Evolutionary conservation across 2,329 filamentous ascomycete genomes (phyloP).

Genomic region (Colletotrichum karsti): DNA sequence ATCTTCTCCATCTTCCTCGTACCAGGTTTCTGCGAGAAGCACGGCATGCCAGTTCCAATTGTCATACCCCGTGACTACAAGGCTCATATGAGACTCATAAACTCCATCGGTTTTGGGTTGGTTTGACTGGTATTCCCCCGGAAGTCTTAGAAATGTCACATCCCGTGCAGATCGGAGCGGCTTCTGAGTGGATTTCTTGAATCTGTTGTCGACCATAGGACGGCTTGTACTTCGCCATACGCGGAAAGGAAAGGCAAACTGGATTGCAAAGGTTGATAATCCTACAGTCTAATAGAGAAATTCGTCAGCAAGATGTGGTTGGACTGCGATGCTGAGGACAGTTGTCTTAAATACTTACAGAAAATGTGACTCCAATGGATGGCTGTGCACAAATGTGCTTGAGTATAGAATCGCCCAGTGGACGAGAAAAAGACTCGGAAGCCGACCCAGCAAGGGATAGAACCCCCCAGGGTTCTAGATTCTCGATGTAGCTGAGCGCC

Average conservation of each 20-base stretch:
- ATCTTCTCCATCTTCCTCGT: neutral
- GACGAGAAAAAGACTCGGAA: neutral
- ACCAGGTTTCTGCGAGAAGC: neutral
- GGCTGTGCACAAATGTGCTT: neutral
- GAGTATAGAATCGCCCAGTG: neutral
- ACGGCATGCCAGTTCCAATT: neutral
- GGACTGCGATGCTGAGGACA: too few relatives aligned
- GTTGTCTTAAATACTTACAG: neutral
- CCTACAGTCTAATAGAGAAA: neutral
- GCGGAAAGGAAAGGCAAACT: neutral
- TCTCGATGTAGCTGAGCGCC: neutral
- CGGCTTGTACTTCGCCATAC: neutral
- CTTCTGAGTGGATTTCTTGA: neutral
- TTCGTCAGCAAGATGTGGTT: neutral
- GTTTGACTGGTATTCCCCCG: fast-evolving
- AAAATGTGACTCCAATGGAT: neutral
- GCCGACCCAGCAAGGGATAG: neutral
- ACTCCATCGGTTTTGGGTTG: neutral
- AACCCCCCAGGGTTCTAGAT: neutral
- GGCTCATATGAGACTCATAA: neutral
- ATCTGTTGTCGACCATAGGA: neutral
- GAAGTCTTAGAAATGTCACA: neutral
- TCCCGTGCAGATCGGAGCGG: neutral
- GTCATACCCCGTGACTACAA: neutral
- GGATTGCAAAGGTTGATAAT: neutral